These are phyloP conservation scores for Tephrocybe sp. DNA, from an alignment of 768 basidiomycete species.

Conservation along the genomic window DNA sequence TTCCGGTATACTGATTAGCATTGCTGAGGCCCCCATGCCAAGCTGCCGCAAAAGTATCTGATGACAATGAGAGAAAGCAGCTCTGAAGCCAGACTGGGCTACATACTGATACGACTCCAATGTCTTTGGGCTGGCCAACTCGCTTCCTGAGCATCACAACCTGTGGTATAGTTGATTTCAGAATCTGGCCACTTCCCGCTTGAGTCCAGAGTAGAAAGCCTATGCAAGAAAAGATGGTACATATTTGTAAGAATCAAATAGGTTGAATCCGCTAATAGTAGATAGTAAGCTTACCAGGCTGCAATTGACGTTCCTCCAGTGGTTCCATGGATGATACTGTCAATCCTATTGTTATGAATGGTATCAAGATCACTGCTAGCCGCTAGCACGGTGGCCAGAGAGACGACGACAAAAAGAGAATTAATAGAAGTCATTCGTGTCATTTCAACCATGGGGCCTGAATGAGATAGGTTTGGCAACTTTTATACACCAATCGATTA, in stretches of 20 bases:
- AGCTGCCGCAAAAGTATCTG: constrained; percentile 53
- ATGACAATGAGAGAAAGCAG: not conserved
- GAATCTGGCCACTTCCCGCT: constrained; percentile 53
- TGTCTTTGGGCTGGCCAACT: constrained; percentile 70
- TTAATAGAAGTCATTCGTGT: constrained; percentile 2
- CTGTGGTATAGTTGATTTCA: constrained; percentile 59
- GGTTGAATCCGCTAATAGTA: not conserved
- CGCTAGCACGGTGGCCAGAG: not conserved
- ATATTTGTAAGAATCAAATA: not conserved
- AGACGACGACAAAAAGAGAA: not conserved
- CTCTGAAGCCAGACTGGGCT: not conserved
- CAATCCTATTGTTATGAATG: constrained; percentile 34
- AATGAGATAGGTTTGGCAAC: not conserved
- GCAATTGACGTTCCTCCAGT: constrained; percentile 39
- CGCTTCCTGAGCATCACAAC: constrained; percentile 58
- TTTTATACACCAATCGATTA: constrained; percentile 11
- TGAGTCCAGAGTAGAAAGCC: constrained; percentile 46
- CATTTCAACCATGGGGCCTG: constrained; percentile 2
- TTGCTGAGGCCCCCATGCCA: constrained; percentile 52
- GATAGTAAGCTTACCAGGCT: constrained; percentile 37
- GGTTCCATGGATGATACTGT: constrained; percentile 37
- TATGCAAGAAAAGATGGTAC: constrained; percentile 18
- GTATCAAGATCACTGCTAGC: constrained; percentile 23
- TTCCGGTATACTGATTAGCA: constrained; percentile 39
- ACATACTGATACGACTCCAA: constrained; percentile 51